Conservation (phyloP, 2,329 filamentous ascomycete species). For the Mariannaea sp. region DNA sequence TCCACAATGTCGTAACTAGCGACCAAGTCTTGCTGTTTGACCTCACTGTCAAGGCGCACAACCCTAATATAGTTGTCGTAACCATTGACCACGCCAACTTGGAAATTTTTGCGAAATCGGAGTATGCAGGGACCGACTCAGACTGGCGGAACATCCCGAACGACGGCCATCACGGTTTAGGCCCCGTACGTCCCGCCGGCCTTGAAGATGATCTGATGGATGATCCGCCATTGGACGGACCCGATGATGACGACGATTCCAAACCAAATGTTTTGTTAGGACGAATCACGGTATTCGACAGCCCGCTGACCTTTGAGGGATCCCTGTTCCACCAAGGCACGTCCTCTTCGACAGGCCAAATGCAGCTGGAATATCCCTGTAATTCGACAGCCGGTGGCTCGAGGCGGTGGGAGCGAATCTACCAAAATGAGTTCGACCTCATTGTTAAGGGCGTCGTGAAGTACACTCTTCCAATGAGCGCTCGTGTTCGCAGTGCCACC, state of each 20-base stretch:
- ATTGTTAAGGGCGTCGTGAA: slow-evolving; percentile 90
- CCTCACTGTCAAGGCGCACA: slow-evolving; percentile 82
- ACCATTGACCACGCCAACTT: slow-evolving; percentile 85
- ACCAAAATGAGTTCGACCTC: slow-evolving; percentile 90
- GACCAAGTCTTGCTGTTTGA: slow-evolving; percentile 97
- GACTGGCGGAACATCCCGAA: slow-evolving; percentile 59
- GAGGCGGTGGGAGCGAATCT: slow-evolving; percentile 85
- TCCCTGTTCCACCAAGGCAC: slow-evolving; percentile 79
- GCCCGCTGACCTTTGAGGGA: slow-evolving; percentile 84
- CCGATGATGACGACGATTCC: slow-evolving; percentile 64
- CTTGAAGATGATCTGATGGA: slow-evolving; percentile 42
- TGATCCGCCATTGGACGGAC: slow-evolving; percentile 58
- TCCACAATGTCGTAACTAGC: slow-evolving; percentile 89
- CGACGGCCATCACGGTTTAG: slow-evolving; percentile 36
- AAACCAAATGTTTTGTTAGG: slow-evolving; percentile 88
- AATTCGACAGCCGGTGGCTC: slow-evolving; percentile 88
- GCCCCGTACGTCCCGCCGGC: slow-evolving; percentile 1
- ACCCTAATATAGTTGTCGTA: slow-evolving; percentile 90
- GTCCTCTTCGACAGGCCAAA: slow-evolving; percentile 77
- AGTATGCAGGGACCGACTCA: slow-evolving; percentile 74
- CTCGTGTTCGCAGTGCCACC: slow-evolving; percentile 61
- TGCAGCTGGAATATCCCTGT: slow-evolving; percentile 81
- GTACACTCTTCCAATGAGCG: slow-evolving; percentile 71
- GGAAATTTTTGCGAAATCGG: slow-evolving; percentile 93
- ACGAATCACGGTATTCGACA: slow-evolving; percentile 84